These are phyloP conservation scores for Colletotrichum tropicicola DNA, from an alignment of 2,329 filamentous ascomycete genomes.

Conservation along the genomic window DNA sequence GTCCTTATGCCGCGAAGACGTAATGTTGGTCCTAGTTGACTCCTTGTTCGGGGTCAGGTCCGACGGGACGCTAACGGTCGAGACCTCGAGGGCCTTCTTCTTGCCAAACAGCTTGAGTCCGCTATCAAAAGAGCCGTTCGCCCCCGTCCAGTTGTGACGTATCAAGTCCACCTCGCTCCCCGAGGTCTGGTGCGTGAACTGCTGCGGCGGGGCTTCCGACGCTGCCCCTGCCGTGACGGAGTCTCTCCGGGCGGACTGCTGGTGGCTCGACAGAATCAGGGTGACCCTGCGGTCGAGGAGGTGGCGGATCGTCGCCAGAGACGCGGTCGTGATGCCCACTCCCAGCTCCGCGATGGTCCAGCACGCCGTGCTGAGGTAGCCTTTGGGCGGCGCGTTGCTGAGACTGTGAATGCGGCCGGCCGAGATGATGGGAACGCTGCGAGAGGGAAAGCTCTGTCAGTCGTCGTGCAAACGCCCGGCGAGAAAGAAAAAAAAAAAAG, in stretches of 20 bases:
- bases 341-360: conserved; percentile 11
- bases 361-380: conserved; percentile 12
- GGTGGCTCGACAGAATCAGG: background rate
- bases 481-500: background rate
- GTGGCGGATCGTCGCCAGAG: background rate
- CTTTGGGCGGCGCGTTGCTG: background rate
- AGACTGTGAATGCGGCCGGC: conserved; percentile 7
- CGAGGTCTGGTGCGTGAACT: background rate
- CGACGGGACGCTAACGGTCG: background rate
- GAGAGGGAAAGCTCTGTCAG: background rate
- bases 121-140: background rate
- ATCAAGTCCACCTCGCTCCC: conserved; percentile 4
- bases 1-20: background rate
- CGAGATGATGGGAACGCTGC: conserved; percentile 7
- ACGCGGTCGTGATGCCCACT: conserved; percentile 5
- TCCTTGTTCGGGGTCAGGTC: background rate
- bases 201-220: background rate
- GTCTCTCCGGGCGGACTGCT: background rate
- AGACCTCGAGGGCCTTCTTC: background rate
- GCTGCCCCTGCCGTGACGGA: background rate
- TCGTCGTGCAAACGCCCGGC: background rate
- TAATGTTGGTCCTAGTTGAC: background rate
- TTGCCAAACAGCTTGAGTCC: conserved; percentile 1
- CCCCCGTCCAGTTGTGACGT: background rate
- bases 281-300: conserved; percentile 3